A percentile compares a stretch with the other conserved stretches of the same genome.
phyloP scores from a whole-genome alignment of 768 basidiomycete genomes.

The Lactarius sp. region DNA sequence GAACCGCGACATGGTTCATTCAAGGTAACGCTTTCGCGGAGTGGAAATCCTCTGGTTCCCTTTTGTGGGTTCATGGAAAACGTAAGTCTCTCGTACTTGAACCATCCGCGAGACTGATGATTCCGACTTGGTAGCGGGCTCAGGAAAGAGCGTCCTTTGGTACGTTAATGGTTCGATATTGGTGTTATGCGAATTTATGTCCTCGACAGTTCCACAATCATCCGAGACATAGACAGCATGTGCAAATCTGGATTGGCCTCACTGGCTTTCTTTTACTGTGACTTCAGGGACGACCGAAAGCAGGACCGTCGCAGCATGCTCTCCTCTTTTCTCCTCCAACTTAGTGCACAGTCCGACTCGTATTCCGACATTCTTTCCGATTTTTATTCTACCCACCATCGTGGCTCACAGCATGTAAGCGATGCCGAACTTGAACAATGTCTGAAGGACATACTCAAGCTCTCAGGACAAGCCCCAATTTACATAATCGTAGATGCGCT shows the following conservation, averaged over 20 bases:
- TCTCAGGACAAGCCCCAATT: neutral
- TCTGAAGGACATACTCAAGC: neutral
- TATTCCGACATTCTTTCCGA: neutral
- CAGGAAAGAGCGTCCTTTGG: conserved; percentile 8
- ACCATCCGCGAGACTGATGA: neutral
- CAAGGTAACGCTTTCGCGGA: too few relatives aligned
- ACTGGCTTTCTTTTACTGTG: too few relatives aligned
- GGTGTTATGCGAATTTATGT: neutral
- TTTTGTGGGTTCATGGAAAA: neutral
- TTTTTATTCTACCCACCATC: neutral
- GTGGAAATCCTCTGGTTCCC: too few relatives aligned
- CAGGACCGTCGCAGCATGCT: neutral
- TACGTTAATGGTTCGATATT: neutral
- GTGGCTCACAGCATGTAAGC: neutral
- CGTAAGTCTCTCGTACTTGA: neutral
- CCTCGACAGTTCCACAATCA: neutral
- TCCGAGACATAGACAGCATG: neutral
- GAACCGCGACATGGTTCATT: too few relatives aligned
- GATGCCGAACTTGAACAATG: neutral
- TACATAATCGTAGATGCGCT: neutral
- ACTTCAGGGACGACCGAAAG: neutral
- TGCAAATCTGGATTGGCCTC: too few relatives aligned
- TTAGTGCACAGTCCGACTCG: neutral
- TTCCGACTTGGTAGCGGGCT: neutral
- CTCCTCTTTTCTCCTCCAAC: conserved; percentile 6